A percentile compares a stretch with the other conserved stretches of the same genome.
Evolutionary conservation across 148 eudicot genomes (phyloP).

Genomic region (Vaccinium corymbosum): DNA sequence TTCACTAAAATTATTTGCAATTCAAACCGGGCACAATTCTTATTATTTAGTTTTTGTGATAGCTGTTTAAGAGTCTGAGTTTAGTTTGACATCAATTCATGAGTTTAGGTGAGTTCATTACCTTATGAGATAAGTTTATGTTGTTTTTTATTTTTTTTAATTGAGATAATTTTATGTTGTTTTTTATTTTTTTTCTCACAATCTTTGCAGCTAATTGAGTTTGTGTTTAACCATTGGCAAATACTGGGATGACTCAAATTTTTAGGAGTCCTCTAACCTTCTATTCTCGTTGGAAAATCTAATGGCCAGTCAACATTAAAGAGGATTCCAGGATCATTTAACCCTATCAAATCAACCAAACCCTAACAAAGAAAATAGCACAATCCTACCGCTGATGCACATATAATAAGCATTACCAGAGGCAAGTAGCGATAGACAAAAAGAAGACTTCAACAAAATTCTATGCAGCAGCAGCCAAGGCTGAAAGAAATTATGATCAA

Average conservation of each 20-base stretch:
- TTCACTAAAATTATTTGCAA: background rate
- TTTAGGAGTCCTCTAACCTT: background rate
- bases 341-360: background rate
- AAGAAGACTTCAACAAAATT: background rate
- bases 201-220: background rate
- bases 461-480: slow-evolving; percentile 1
- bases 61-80: background rate
- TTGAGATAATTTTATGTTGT: background rate
- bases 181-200: background rate
- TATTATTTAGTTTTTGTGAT: background rate
- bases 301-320: slow-evolving; percentile 2
- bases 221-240: background rate
- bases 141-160: too few species aligned
- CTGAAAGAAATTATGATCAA: background rate
- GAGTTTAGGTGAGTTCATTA: background rate
- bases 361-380: background rate
- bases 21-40: background rate
- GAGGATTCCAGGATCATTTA: background rate
- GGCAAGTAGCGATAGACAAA: background rate
- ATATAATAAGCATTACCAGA: background rate
- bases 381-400: background rate
- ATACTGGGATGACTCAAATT: background rate
- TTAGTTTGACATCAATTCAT: background rate
- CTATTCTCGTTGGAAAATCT: background rate
- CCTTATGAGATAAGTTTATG: background rate